Conservation (phyloP, 352 stramenopile genomes). For the Peronospora destructor region DNA sequence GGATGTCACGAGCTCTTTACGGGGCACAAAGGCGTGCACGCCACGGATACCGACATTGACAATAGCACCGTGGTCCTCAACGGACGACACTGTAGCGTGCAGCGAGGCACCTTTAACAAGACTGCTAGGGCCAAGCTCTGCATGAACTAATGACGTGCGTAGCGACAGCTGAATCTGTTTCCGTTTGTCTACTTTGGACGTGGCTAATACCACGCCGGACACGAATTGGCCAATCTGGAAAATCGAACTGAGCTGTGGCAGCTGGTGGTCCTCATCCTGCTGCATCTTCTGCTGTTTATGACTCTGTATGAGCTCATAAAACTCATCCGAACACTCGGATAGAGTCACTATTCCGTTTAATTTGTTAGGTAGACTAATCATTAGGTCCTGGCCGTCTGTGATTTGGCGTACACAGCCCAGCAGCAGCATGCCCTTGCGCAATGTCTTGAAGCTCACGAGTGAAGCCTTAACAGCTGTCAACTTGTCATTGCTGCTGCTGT, state of each 20-base stretch:
- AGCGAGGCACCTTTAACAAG: constrained; percentile 69
- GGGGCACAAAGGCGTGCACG: constrained; percentile 67
- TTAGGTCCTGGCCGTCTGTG: constrained; percentile 63
- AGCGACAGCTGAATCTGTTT: constrained; percentile 90
- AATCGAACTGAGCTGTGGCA: constrained; percentile 45
- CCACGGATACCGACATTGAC: constrained; percentile 86
- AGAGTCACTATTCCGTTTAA: constrained; percentile 88
- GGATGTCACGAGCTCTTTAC: constrained; percentile 53
- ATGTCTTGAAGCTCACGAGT: constrained; percentile 60
- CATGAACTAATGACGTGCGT: constrained; percentile 81
- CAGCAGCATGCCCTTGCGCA: constrained; percentile 66
- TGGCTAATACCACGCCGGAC: constrained; percentile 70
- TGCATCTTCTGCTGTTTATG: constrained; percentile 17
- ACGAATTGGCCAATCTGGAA: constrained; percentile 83
- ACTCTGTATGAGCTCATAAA: constrained; percentile 34
- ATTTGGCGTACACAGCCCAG: constrained; percentile 88
- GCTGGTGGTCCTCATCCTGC: constrained; percentile 22
- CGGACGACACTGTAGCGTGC: constrained; percentile 78
- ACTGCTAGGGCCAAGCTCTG: constrained; percentile 49
- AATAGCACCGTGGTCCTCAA: constrained; percentile 93
- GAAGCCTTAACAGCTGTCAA: constrained; percentile 28
- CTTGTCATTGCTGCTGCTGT: constrained; percentile 21
- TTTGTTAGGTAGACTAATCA: constrained; percentile 90
- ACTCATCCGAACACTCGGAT: constrained; percentile 77
- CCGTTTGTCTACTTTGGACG: constrained; percentile 59